Conservation (phyloP, 257 asterid species). For the Solanum phureja region DNA sequence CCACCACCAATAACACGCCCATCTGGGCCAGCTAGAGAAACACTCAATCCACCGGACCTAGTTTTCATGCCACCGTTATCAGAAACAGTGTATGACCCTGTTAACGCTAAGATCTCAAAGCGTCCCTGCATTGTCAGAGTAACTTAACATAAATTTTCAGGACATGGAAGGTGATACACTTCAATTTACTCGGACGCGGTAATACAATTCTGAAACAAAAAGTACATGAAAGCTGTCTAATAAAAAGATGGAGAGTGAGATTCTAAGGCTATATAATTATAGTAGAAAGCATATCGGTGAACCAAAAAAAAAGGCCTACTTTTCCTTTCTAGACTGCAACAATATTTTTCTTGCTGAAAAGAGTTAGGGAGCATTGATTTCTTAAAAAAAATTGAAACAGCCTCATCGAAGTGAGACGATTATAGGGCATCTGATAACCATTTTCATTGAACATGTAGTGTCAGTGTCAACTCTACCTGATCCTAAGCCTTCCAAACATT, state of each 20-base stretch:
- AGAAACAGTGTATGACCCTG: slow-evolving; percentile 66
- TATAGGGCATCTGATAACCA: background rate
- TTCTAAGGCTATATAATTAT: background rate
- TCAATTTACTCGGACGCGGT: background rate
- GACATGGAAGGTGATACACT: background rate
- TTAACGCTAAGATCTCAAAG: slow-evolving; percentile 70
- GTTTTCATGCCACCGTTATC: slow-evolving; percentile 60
- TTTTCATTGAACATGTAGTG: background rate
- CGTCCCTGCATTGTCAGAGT: slow-evolving; percentile 69
- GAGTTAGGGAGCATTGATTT: background rate
- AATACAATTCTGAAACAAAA: background rate
- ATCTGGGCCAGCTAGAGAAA: slow-evolving; percentile 79
- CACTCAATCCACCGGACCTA: slow-evolving; percentile 79
- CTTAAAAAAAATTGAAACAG: background rate
- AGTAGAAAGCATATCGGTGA: background rate
- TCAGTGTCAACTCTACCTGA: background rate
- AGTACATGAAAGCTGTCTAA: background rate
- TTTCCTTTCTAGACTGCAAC: background rate
- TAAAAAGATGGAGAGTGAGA: background rate
- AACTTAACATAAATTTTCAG: background rate
- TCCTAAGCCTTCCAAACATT: background rate
- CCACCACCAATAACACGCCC: slow-evolving; percentile 97
- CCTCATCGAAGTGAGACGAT: background rate
- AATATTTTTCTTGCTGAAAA: background rate
- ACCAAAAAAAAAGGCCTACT: background rate